Evolutionary conservation across 306 rosid genomes (phyloP).

Genomic region (Prunus kanzakura): DNA sequence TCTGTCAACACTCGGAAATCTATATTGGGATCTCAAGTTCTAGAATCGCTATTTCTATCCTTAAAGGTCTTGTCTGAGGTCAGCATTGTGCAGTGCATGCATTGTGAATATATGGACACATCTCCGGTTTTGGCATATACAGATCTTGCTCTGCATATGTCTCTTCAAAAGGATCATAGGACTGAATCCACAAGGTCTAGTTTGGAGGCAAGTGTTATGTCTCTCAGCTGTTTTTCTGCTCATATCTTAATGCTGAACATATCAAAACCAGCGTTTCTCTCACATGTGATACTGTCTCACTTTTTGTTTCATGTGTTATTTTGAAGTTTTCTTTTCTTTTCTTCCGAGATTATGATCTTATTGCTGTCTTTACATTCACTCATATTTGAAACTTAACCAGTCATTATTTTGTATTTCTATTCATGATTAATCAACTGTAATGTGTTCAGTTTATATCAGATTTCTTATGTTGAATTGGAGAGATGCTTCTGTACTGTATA

Average conservation of each 20-base stretch:
- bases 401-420: background rate
- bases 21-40: slow-evolving; percentile 48
- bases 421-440: background rate
- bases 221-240: slow-evolving; percentile 2
- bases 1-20: slow-evolving; percentile 53
- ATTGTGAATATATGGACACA: slow-evolving; percentile 51
- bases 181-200: slow-evolving; percentile 42
- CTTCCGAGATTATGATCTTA: background rate
- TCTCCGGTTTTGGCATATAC: slow-evolving; percentile 72
- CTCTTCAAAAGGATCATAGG: slow-evolving; percentile 39
- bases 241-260: background rate
- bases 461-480: background rate
- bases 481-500: background rate
- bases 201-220: slow-evolving; percentile 51
- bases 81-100: slow-evolving; percentile 63
- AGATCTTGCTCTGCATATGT: slow-evolving; percentile 64
- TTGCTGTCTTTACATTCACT: background rate
- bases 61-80: slow-evolving; percentile 68
- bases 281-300: background rate
- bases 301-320: background rate
- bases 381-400: background rate
- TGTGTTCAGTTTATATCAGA: background rate
- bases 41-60: slow-evolving; percentile 50
- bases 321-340: background rate
- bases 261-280: background rate